phyloP scores from a whole-genome alignment of 306 rosid genomes.

The Herpetospermum pedunculosum region DNA sequence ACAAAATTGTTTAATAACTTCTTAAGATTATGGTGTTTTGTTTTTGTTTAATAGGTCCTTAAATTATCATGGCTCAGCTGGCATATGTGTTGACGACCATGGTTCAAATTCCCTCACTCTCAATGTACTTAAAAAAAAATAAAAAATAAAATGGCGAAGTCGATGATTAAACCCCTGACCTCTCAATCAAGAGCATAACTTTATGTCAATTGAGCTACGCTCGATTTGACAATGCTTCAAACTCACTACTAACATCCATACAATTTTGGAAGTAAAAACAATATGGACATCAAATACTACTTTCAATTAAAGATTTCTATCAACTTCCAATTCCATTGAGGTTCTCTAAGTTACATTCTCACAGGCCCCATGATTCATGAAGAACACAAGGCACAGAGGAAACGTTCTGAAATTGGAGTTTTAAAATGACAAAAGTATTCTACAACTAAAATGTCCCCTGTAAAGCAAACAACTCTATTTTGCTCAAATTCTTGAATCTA shows the following conservation, averaged over 20 bases:
- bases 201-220: too few species aligned
- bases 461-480: background rate
- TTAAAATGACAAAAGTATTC: background rate
- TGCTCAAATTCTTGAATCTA: background rate
- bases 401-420: background rate
- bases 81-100: too few species aligned
- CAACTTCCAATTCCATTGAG: background rate
- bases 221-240: background rate
- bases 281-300: background rate
- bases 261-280: too few species aligned
- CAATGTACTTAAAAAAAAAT: too few species aligned
- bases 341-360: background rate
- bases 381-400: background rate
- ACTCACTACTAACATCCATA: background rate
- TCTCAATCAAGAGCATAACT: too few species aligned
- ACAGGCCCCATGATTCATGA: background rate
- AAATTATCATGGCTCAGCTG: too few species aligned
- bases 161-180: too few species aligned
- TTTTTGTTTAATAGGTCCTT: too few species aligned
- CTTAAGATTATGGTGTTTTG: too few species aligned
- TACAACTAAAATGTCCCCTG: background rate
- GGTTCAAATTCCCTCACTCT: too few species aligned
- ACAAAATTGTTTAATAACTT: too few species aligned
- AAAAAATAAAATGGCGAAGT: too few species aligned
- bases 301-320: background rate